Base-by-base conservation (phyloP, 164 flowering plant species). In the Vitis rotundifolia region DNA sequence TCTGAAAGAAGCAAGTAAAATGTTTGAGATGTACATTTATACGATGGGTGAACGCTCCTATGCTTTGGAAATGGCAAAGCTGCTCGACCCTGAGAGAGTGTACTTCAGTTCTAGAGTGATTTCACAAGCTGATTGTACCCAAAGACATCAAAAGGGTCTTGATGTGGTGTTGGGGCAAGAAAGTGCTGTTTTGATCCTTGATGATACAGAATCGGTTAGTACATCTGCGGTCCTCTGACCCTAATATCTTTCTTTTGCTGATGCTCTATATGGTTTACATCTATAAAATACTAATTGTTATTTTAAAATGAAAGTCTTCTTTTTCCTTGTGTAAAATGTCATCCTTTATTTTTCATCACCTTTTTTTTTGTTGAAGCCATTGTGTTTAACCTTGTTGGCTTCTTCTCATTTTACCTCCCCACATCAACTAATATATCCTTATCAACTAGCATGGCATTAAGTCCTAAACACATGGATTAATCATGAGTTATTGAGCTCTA, bases 1-100 rank as follows among this genome's bases (percentile, higher is more conserved):
- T 71, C 69, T 94, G 73, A 85, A 81, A 60, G 93, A 94, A 77
- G 94, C 91, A 26, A 88, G 81, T 75, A 76, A 78, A 26, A 77
- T 92, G 94, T 92, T 84, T 67, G 96, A 94, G 77, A 86, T 94
- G 94, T 88, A 86, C 68, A 81, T 94, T 31, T 90, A 91, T 73
- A 92, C 98, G 0, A 91, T 90, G 97, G 97, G 88, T 47, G 91
- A 89, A 31, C 83, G 88, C 10, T 61, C 82, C 0, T 94, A 94
- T 80, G 98, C 98, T 5, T 44, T 78, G 53, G 87, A 86, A 80
- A 92, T 91, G 88, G 93, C 92, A 60, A 82, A 76, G 61, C 74
- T 92, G 18, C 90, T 94, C 57, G 98, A 92, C 59, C 98, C 98
- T 11, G 71, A 61, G 65, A 66, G 65, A 55, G 75, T 79, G 18